phyloP scores from a whole-genome alignment of 108 stramenopile species.

The Cyclotella kingstonii region DNA sequence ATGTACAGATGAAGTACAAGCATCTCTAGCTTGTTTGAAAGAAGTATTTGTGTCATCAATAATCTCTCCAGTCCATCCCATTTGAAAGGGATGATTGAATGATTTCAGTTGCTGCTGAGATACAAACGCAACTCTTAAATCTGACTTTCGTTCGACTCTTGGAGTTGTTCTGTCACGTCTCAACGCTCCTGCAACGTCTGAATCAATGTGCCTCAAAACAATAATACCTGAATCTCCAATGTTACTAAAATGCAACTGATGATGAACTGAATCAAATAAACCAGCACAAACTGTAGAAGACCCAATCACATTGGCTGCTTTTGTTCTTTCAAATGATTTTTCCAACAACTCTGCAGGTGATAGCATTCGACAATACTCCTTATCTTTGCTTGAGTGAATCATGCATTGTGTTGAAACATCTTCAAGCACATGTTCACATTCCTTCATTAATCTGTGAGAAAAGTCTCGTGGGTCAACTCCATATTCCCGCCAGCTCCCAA shows the following conservation, averaged over 20 bases:
- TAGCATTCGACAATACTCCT: slow-evolving; percentile 55
- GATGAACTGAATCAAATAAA: slow-evolving; percentile 84
- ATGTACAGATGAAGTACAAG: slow-evolving; percentile 89
- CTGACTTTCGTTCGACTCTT: slow-evolving; percentile 70
- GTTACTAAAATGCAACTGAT: slow-evolving; percentile 93
- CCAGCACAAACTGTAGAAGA: slow-evolving; percentile 89
- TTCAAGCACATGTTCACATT: slow-evolving; percentile 61
- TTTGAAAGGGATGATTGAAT: slow-evolving; percentile 96
- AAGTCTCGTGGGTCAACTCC: slow-evolving; percentile 92
- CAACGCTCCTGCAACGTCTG: slow-evolving; percentile 83
- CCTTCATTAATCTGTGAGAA: slow-evolving; percentile 83
- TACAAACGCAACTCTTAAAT: slow-evolving; percentile 90
- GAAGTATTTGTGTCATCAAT: slow-evolving; percentile 56
- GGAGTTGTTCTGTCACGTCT: slow-evolving; percentile 77
- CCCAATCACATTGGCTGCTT: slow-evolving; percentile 81
- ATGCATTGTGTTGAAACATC: slow-evolving; percentile 47
- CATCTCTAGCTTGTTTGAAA: slow-evolving; percentile 84
- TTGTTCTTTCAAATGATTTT: slow-evolving; percentile 75
- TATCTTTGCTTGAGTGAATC: slow-evolving; percentile 39
- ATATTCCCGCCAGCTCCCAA: slow-evolving; percentile 95
- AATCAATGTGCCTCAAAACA: slow-evolving; percentile 93
- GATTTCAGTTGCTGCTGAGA: slow-evolving; percentile 93
- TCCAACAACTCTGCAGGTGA: slow-evolving; percentile 67
- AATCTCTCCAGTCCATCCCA: slow-evolving; percentile 90
- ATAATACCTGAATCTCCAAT: slow-evolving; percentile 95